phyloP scores from a whole-genome alignment of 139 green algal genomes.

The Micractinium sp. region DNA sequence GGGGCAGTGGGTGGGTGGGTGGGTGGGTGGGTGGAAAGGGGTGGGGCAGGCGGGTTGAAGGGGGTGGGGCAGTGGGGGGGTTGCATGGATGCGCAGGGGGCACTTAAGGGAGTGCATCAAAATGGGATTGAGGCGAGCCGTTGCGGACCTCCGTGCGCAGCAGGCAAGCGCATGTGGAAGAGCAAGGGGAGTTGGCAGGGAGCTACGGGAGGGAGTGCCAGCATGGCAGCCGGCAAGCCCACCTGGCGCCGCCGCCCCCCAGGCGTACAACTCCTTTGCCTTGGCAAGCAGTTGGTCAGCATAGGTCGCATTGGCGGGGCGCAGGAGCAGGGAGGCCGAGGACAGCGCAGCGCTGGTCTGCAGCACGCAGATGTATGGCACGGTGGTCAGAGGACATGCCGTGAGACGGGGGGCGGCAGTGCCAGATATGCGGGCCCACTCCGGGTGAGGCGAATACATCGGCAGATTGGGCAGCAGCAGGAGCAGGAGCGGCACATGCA shows the following conservation, averaged over 20 bases:
- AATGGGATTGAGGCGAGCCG: neutral
- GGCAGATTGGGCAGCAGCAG: too few species aligned
- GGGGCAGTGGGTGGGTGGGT: too few species aligned
- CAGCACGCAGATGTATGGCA: neutral
- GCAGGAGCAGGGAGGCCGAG: conserved; percentile 25
- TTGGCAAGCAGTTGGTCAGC: conserved; percentile 44
- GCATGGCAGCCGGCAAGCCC: neutral
- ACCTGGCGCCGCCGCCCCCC: conserved; percentile 43
- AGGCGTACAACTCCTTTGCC: conserved; percentile 58
- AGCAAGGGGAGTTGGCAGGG: neutral
- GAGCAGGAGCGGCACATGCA: neutral
- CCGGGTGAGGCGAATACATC: too few species aligned
- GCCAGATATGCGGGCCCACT: too few species aligned
- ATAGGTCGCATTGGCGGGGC: conserved; percentile 35
- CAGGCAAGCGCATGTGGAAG: too few species aligned
- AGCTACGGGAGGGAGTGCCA: neutral
- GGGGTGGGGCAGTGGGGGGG: too few species aligned
- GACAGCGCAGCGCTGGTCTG: conserved; percentile 31
- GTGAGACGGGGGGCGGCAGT: neutral
- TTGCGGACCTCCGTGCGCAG: neutral
- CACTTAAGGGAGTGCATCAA: neutral
- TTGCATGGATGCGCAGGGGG: too few species aligned
- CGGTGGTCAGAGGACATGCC: neutral
- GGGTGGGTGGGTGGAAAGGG: neutral
- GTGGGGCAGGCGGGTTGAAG: neutral